phyloP scores from a whole-genome alignment of 1,139 yeast genomes.

The Geotrichum carabidarum region DNA sequence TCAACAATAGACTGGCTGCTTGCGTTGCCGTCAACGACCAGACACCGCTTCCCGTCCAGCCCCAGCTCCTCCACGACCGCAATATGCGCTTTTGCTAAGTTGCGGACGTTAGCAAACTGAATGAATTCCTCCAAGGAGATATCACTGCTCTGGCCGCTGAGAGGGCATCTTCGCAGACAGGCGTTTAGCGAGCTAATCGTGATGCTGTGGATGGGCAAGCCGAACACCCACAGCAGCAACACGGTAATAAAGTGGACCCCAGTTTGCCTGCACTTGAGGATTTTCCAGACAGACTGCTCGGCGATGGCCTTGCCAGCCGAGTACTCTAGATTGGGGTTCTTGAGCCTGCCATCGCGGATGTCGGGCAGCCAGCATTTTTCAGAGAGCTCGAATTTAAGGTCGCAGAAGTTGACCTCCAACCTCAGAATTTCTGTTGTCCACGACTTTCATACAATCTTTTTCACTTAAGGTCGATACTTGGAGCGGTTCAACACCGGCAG shows the following conservation, averaged over 20 bases:
- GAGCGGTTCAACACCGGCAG: constrained; percentile 41
- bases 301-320: constrained; percentile 39
- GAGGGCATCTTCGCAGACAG: not conserved
- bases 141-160: not conserved
- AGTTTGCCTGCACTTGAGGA: constrained; percentile 36
- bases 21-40: not conserved
- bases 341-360: constrained; percentile 33
- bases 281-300: constrained; percentile 44
- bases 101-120: constrained; percentile 2
- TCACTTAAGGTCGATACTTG: constrained; percentile 46
- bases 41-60: constrained; percentile 22
- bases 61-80: constrained; percentile 21
- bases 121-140: not conserved
- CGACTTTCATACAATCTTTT: constrained; percentile 51
- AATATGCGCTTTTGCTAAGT: constrained; percentile 6
- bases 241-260: constrained; percentile 41
- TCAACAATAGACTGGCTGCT: not conserved
- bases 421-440: constrained; percentile 34
- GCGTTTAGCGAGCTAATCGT: constrained; percentile 31
- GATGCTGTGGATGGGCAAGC: constrained; percentile 40
- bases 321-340: constrained; percentile 29
- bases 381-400: constrained; percentile 23
- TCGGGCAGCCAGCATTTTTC: constrained; percentile 42
- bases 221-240: constrained; percentile 45
- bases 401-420: constrained; percentile 35